Evolutionary conservation across 768 basidiomycete genomes (phyloP).

Genomic region (Antrodiella citrinella): DNA sequence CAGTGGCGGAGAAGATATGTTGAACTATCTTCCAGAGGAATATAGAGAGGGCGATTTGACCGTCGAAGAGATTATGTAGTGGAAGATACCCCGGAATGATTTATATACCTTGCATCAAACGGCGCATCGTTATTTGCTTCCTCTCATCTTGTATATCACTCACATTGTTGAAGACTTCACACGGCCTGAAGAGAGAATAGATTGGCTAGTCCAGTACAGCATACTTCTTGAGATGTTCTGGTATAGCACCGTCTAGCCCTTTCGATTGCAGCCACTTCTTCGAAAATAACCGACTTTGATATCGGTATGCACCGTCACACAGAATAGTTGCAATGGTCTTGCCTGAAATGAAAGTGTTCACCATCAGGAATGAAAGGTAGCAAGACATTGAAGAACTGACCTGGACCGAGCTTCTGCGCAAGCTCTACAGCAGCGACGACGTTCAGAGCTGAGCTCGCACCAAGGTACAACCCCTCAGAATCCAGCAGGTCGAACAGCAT

Average conservation of each 20-base stretch:
- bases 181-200: too few relatives aligned
- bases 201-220: conserved; percentile 67
- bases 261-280: conserved; percentile 86
- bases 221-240: conserved; percentile 81
- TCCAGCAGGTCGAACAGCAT: conserved; percentile 94
- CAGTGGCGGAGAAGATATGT: conserved; percentile 6
- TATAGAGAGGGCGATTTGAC: conserved; percentile 21
- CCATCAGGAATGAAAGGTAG: neutral
- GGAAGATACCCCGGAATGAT: conserved; percentile 3
- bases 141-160: too few relatives aligned
- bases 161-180: too few relatives aligned
- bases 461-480: conserved; percentile 88
- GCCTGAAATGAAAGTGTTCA: conserved; percentile 32
- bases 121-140: too few relatives aligned
- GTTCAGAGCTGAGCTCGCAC: conserved; percentile 90
- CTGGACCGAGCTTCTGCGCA: conserved; percentile 78
- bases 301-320: conserved; percentile 94
- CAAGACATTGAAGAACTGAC: conserved; percentile 28
- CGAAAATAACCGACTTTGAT: conserved; percentile 94
- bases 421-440: conserved; percentile 91
- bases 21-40: conserved; percentile 11
- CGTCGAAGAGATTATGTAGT: conserved; percentile 22
- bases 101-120: neutral
- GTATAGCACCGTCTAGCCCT: conserved; percentile 69
- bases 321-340: conserved; percentile 83